These are phyloP conservation scores for Clathrospora elynae DNA, from an alignment of 2,329 filamentous ascomycete species.

Conservation along the genomic window DNA sequence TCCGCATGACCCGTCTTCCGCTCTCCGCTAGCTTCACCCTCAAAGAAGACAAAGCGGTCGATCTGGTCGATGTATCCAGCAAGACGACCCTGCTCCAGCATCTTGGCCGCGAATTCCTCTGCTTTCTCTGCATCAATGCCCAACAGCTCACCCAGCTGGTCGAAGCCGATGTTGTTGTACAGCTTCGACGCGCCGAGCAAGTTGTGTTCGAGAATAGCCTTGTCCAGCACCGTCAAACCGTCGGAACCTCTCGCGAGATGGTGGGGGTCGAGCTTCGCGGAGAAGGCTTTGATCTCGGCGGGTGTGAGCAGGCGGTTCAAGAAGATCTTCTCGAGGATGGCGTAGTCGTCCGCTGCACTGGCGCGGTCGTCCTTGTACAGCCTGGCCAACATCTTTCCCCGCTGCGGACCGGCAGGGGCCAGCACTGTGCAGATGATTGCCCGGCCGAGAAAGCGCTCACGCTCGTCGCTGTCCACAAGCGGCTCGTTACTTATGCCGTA, in stretches of 20 bases:
- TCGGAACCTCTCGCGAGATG: conserved; percentile 89
- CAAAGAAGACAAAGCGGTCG: conserved; percentile 84
- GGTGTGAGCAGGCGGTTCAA: conserved; percentile 81
- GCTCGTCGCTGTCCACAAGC: conserved; percentile 83
- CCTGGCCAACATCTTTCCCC: conserved; percentile 77
- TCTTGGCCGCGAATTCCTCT: conserved; percentile 87
- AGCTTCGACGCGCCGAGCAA: conserved; percentile 76
- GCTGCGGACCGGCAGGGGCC: conserved; percentile 84
- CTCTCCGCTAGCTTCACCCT: conserved; percentile 72
- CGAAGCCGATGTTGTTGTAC: conserved; percentile 60
- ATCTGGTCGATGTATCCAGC: conserved; percentile 94
- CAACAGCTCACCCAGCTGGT: conserved; percentile 75
- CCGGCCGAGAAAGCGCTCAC: conserved; percentile 80
- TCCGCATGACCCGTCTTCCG: conserved; percentile 69
- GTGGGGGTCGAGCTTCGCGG: conserved; percentile 78
- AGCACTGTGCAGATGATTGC: conserved; percentile 92
- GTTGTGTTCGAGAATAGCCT: conserved; percentile 95
- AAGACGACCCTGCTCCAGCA: conserved; percentile 93
- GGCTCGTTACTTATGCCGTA: conserved; percentile 80
- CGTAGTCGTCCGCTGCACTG: conserved; percentile 74
- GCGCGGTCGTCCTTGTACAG: conserved; percentile 94
- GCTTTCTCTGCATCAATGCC: conserved; percentile 80
- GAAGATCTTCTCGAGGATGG: conserved; percentile 97
- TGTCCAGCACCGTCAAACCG: conserved; percentile 88
- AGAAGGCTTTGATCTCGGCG: conserved; percentile 85